Evolutionary conservation across 169 alveolate species (phyloP).

Genomic region (Eimeria necatrix): DNA sequence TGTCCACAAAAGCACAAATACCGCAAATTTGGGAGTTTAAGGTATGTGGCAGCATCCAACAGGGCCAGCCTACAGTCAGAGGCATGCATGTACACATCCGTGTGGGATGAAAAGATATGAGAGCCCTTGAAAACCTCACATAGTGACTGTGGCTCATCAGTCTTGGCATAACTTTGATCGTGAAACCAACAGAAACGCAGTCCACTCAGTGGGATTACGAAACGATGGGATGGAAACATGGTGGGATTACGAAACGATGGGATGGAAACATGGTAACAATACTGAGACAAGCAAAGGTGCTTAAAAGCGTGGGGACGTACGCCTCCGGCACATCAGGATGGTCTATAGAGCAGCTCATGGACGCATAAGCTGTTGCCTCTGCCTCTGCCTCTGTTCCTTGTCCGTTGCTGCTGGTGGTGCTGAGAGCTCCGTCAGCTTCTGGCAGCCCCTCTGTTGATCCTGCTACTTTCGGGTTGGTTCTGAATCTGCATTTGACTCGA

Average conservation of each 20-base stretch:
- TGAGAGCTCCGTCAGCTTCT: background rate
- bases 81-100: no score
- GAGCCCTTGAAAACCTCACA: no score
- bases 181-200: background rate
- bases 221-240: no score
- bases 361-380: slow-evolving; percentile 79
- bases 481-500: slow-evolving; percentile 81
- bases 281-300: no score
- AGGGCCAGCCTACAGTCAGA: no score
- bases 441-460: background rate
- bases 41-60: no score
- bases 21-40: no score
- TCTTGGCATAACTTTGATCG: no score
- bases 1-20: background rate
- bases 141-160: no score
- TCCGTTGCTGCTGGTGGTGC: background rate
- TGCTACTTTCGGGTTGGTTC: slow-evolving; percentile 47
- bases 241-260: no score
- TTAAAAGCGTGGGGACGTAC: slow-evolving; percentile 32
- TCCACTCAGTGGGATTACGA: background rate
- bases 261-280: no score
- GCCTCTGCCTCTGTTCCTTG: slow-evolving; percentile 23
- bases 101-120: no score
- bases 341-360: slow-evolving; percentile 85
- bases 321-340: slow-evolving; percentile 86